Conservation (phyloP, 805 yeast species). For the Pichia californica region DNA sequence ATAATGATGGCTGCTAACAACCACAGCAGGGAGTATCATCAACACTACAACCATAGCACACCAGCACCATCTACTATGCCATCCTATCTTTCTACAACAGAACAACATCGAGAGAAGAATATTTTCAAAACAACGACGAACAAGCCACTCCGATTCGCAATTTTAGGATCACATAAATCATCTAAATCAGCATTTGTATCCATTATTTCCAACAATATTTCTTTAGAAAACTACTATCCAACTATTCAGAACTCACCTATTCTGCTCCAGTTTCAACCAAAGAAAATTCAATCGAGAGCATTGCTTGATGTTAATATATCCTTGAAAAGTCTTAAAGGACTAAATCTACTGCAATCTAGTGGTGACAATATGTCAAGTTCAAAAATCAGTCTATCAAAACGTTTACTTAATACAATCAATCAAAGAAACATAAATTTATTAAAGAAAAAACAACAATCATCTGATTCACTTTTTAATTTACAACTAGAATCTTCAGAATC, state of each 20-base stretch:
- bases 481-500: conserved; percentile 1
- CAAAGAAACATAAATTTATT: neutral
- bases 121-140: conserved; percentile 26
- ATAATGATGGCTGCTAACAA: too few relatives aligned
- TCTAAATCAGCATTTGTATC: conserved; percentile 29
- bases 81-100: neutral
- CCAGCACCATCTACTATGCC: neutral
- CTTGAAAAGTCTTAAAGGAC: conserved; percentile 29
- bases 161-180: conserved; percentile 28
- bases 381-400: conserved; percentile 10
- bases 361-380: neutral
- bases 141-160: conserved; percentile 26
- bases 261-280: conserved; percentile 48
- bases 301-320: conserved; percentile 44
- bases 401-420: conserved; percentile 8
- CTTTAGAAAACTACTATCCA: conserved; percentile 66
- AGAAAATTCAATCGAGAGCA: conserved; percentile 31
- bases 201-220: conserved; percentile 23
- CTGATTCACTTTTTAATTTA: neutral
- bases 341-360: conserved; percentile 17
- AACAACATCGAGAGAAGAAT: conserved; percentile 10
- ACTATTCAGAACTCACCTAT: conserved; percentile 57
- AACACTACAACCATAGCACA: too few relatives aligned
- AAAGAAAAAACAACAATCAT: neutral
- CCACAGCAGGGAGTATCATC: too few relatives aligned